Evolutionary conservation across 352 stramenopile genomes (phyloP).

Genomic region (Globisporangium alternatum): DNA sequence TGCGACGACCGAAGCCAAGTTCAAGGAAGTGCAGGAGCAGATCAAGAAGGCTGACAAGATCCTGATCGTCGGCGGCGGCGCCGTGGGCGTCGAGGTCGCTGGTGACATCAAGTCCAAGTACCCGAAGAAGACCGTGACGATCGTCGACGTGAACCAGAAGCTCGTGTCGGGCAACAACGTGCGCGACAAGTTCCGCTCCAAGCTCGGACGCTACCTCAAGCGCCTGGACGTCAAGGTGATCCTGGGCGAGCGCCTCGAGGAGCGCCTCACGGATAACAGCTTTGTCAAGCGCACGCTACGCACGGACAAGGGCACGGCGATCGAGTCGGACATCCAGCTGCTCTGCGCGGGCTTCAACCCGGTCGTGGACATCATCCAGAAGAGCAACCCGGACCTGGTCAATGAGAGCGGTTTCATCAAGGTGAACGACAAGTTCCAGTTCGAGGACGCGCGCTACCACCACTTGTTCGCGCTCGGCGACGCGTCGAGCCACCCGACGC

Average conservation of each 20-base stretch:
- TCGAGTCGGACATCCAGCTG: slow-evolving; percentile 50
- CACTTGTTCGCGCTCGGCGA: slow-evolving; percentile 61
- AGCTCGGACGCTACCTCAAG: slow-evolving; percentile 39
- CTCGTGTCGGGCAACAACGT: slow-evolving; percentile 35
- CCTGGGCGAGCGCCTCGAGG: slow-evolving; percentile 41
- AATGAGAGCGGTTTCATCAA: slow-evolving; percentile 31
- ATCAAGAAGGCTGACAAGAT: slow-evolving; percentile 46
- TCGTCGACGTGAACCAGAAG: slow-evolving; percentile 31
- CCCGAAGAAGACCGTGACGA: slow-evolving; percentile 48
- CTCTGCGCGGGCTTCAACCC: slow-evolving; percentile 36
- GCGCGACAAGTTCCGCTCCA: slow-evolving; percentile 41
- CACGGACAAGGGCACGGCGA: slow-evolving; percentile 42
- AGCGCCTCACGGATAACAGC: slow-evolving; percentile 30
- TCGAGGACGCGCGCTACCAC: slow-evolving; percentile 34
- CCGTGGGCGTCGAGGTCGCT: slow-evolving; percentile 51
- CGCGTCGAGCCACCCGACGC: slow-evolving; percentile 39
- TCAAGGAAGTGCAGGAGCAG: slow-evolving; percentile 26
- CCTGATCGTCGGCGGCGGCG: slow-evolving; percentile 48
- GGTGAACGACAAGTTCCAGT: slow-evolving; percentile 47
- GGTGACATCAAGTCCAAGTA: slow-evolving; percentile 43
- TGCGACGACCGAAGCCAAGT: slow-evolving; percentile 22
- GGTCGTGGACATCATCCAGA: slow-evolving; percentile 2
- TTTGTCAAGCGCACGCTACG: slow-evolving; percentile 34
- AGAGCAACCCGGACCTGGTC: slow-evolving; percentile 19
- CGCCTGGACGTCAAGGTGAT: slow-evolving; percentile 38